Percentiles rank a stretch among this genome's conserved stretches.
Conservation (phyloP, 345 rosid species). For the Heritiera littoralis region DNA sequence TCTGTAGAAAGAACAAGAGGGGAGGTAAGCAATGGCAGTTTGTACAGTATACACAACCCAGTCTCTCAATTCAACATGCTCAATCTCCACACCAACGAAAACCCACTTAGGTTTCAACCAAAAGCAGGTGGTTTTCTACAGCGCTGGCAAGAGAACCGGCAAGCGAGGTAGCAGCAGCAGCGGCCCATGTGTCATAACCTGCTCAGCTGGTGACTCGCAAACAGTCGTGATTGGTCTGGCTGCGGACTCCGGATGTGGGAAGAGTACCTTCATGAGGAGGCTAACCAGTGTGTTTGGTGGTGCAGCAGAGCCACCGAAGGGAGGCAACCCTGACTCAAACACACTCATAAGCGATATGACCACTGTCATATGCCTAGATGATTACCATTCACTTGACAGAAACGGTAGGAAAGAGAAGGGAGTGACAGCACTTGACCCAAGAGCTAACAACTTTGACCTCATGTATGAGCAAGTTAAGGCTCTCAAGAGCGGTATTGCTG, state of each 20-base stretch:
- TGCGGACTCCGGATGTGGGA: conserved; percentile 94
- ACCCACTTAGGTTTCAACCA: conserved; percentile 45
- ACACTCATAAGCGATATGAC: conserved; percentile 86
- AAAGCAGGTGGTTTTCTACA: conserved; percentile 52
- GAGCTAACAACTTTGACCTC: conserved; percentile 82
- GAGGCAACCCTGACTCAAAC: conserved; percentile 94
- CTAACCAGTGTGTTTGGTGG: conserved; percentile 92
- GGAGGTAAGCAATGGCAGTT: conserved; percentile 51
- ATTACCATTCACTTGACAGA: conserved; percentile 83
- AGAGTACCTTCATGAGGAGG: conserved; percentile 88
- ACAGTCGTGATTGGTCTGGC: conserved; percentile 90
- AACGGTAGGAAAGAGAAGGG: conserved; percentile 85
- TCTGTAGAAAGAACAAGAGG: conserved; percentile 10
- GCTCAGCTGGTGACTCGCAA: conserved; percentile 49
- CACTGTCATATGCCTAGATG: conserved; percentile 87
- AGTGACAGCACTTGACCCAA: conserved; percentile 90
- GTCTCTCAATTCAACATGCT: conserved; percentile 61
- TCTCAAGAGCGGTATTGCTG: conserved; percentile 69
- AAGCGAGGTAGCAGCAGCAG: conserved; percentile 33
- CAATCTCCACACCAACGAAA: conserved; percentile 52
- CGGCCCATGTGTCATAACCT: conserved; percentile 46
- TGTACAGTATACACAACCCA: conserved; percentile 68
- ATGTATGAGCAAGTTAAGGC: conserved; percentile 96
- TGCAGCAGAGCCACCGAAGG: conserved; percentile 85
- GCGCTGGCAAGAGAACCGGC: conserved; percentile 28